A percentile compares a stretch with the other conserved stretches of the same genome.
Evolutionary conservation across 2,329 filamentous ascomycete genomes (phyloP).

Genomic region (Fonsecaea erecta): DNA sequence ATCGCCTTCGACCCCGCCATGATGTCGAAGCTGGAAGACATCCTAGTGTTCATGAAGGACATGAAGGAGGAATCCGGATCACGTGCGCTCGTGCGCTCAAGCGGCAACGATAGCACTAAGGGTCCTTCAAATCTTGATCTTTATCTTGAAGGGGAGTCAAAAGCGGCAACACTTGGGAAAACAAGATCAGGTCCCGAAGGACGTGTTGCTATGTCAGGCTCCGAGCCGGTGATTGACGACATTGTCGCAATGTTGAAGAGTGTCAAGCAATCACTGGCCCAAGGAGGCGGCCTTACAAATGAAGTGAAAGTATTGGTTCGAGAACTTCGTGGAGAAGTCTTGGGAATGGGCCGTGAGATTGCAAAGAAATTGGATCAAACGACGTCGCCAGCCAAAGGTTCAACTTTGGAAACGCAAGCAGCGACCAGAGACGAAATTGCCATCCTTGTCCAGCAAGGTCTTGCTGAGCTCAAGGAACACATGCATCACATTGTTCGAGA

Average conservation of each 20-base stretch:
- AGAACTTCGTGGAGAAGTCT: slow-evolving; percentile 86
- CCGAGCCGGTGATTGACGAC: slow-evolving; percentile 67
- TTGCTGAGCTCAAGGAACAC: slow-evolving; percentile 81
- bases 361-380: slow-evolving; percentile 82
- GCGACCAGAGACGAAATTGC: slow-evolving; percentile 72
- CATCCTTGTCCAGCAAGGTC: slow-evolving; percentile 76
- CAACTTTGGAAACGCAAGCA: slow-evolving; percentile 51
- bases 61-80: slow-evolving; percentile 53
- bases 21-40: slow-evolving; percentile 76
- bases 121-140: slow-evolving; percentile 43
- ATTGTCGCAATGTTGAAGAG: slow-evolving; percentile 79
- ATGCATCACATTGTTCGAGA: slow-evolving; percentile 80
- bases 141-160: slow-evolving; percentile 44
- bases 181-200: slow-evolving; percentile 17
- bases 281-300: slow-evolving; percentile 85
- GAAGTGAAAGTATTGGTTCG: slow-evolving; percentile 90
- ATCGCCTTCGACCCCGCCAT: slow-evolving; percentile 48
- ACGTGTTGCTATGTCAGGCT: slow-evolving; percentile 45
- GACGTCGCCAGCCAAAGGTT: slow-evolving; percentile 51
- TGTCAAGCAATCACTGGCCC: slow-evolving; percentile 88
- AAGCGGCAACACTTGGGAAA: slow-evolving; percentile 11
- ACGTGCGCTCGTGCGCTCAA: slow-evolving; percentile 58
- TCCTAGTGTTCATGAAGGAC: slow-evolving; percentile 65
- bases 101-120: slow-evolving; percentile 42
- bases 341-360: slow-evolving; percentile 92